These are phyloP conservation scores for Pleurotus ostreatus DNA, from an alignment of 768 basidiomycete species.

Conservation along the genomic window DNA sequence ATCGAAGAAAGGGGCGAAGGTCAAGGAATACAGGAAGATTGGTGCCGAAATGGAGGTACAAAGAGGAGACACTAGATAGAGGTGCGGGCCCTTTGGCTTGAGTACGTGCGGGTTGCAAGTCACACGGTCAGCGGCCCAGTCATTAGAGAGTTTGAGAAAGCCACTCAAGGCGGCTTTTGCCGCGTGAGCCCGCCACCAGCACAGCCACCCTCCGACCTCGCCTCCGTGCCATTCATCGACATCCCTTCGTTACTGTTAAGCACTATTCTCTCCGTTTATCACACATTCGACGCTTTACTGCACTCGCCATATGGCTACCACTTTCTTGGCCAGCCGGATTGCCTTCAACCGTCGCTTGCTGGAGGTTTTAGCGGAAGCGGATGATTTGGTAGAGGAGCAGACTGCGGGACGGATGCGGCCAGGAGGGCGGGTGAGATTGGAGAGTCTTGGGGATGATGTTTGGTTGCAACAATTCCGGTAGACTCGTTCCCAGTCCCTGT, in stretches of 20 bases:
- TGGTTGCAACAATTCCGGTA: conserved; percentile 5
- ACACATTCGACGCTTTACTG: background rate
- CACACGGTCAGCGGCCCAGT: too few relatives aligned
- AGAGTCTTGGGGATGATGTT: background rate
- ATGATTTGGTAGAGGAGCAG: background rate
- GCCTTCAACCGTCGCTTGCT: background rate
- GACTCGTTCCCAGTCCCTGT: background rate
- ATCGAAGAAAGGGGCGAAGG: too few relatives aligned
- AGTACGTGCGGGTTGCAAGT: too few relatives aligned
- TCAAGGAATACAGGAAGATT: too few relatives aligned
- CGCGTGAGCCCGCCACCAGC: background rate
- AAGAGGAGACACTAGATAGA: too few relatives aligned
- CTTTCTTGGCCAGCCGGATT: conserved; percentile 1
- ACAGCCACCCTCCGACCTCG: background rate
- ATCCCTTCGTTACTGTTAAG: background rate
- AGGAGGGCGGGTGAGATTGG: background rate
- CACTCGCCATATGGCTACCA: background rate
- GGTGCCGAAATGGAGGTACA: too few relatives aligned
- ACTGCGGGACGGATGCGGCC: background rate
- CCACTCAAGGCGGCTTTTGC: background rate
- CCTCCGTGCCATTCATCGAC: background rate
- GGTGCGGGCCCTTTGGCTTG: too few relatives aligned
- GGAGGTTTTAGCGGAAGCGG: background rate
- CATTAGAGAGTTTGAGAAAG: background rate
- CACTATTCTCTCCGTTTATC: background rate